Evolutionary conservation across 805 yeast species (phyloP).

Genomic region (Saturnispora mendoncae): DNA sequence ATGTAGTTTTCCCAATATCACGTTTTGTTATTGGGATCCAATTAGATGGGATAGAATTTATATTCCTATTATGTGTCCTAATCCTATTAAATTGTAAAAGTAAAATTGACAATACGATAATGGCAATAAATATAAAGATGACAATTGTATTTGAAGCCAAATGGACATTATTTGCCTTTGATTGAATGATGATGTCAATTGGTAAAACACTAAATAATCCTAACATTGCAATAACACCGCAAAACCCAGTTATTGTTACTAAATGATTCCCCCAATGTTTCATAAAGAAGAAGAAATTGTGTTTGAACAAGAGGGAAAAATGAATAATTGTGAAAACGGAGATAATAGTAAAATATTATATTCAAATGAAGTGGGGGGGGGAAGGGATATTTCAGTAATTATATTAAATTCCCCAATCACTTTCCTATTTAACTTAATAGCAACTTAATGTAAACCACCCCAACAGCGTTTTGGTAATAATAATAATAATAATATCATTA

Average conservation of each 20-base stretch:
- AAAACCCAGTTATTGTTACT: not conserved
- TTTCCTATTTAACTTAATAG: too few relatives aligned
- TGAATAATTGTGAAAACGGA: too few relatives aligned
- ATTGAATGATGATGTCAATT: constrained; percentile 63
- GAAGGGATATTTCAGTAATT: too few relatives aligned
- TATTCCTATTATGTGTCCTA: constrained; percentile 43
- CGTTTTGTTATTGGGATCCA: constrained; percentile 61
- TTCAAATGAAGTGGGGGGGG: too few relatives aligned
- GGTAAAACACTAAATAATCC: constrained; percentile 68
- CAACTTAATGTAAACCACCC: too few relatives aligned
- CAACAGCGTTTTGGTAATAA: too few relatives aligned
- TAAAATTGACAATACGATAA: constrained; percentile 43
- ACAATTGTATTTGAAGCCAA: constrained; percentile 76
- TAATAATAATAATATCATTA: too few relatives aligned
- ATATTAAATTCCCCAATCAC: too few relatives aligned
- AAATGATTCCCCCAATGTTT: not conserved
- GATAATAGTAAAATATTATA: too few relatives aligned
- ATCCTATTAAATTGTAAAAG: constrained; percentile 52
- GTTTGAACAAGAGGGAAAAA: not conserved
- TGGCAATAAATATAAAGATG: constrained; percentile 61
- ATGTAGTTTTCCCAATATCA: constrained; percentile 45
- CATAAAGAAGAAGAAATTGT: not conserved
- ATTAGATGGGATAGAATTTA: constrained; percentile 70
- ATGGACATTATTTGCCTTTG: constrained; percentile 38
- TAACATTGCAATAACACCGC: constrained; percentile 30